These are phyloP conservation scores for Penicillium sp. DNA, from an alignment of 2,329 filamentous ascomycete species.

Conservation along the genomic window DNA sequence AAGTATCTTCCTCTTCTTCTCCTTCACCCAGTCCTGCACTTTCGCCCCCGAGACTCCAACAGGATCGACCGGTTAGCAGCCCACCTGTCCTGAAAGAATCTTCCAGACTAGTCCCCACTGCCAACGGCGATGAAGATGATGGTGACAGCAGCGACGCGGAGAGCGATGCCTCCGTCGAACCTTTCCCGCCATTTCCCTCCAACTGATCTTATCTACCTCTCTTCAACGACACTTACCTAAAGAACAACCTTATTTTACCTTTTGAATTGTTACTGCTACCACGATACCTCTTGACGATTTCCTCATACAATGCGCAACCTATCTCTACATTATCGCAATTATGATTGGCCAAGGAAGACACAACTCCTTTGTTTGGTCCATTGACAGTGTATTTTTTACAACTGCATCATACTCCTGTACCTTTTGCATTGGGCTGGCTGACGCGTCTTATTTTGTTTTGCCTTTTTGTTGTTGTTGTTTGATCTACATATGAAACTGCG, in stretches of 20 bases:
- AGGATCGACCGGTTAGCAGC: conserved; percentile 13
- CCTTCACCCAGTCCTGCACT: background rate
- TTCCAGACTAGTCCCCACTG: background rate
- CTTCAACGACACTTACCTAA: background rate
- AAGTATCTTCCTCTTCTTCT: background rate
- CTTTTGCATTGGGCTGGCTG: background rate
- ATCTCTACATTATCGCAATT: background rate
- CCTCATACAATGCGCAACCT: background rate
- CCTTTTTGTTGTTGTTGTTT: background rate
- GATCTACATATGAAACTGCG: background rate
- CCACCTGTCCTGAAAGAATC: conserved; percentile 5
- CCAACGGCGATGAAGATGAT: background rate
- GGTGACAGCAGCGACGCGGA: background rate
- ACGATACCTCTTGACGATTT: conserved; percentile 6
- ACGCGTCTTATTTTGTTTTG: background rate
- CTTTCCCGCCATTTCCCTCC: conserved; percentile 11
- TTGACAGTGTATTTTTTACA: background rate
- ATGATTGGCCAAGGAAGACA: background rate
- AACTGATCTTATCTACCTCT: background rate
- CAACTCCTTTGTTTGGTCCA: background rate
- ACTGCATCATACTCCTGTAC: background rate
- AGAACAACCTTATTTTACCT: background rate
- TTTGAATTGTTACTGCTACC: background rate
- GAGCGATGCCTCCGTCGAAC: conserved; percentile 3
- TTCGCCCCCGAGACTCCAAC: background rate